These are phyloP conservation scores for Trypethelium eluteriae DNA, from an alignment of 495 filamentous ascomycete species.

Conservation along the genomic window DNA sequence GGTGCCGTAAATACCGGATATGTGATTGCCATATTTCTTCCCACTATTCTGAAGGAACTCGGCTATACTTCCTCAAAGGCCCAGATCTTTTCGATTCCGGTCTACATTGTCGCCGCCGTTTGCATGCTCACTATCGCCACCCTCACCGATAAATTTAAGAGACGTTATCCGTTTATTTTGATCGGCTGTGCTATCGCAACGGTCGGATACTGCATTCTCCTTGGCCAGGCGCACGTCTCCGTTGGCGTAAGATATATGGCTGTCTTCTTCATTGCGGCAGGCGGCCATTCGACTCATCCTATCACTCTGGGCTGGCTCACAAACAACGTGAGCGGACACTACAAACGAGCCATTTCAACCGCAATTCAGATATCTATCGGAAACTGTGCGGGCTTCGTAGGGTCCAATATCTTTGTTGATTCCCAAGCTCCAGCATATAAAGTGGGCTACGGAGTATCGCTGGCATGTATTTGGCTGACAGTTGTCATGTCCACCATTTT, in stretches of 20 bases:
- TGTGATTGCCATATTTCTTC: conserved; percentile 26
- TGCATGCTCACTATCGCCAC: conserved; percentile 21
- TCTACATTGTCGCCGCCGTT: conserved; percentile 28
- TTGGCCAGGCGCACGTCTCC: conserved; percentile 22
- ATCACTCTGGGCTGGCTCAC: conserved; percentile 15
- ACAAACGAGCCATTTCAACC: conserved; percentile 16
- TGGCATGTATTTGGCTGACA: conserved; percentile 45
- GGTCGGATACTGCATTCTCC: conserved; percentile 32
- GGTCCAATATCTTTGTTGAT: conserved; percentile 23
- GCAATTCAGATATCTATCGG: conserved; percentile 16
- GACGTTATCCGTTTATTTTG: conserved; percentile 32
- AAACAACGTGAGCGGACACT: conserved; percentile 15
- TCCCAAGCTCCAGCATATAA: conserved; percentile 34
- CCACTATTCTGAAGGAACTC: conserved; percentile 26
- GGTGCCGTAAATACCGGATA: conserved; percentile 28
- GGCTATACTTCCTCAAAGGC: conserved; percentile 22
- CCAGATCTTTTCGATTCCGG: conserved; percentile 32
- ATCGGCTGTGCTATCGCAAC: conserved; percentile 29
- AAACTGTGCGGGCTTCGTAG: conserved; percentile 14
- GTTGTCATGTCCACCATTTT: conserved; percentile 37
- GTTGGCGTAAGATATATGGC: conserved; percentile 19
- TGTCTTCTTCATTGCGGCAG: conserved; percentile 18
- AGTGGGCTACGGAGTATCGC: conserved; percentile 32
- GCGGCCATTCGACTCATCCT: conserved; percentile 13
- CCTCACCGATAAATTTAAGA: conserved; percentile 27